Conservation (phyloP, 2,329 filamentous ascomycete genomes). For the Fusarium pseudocircinatum region DNA sequence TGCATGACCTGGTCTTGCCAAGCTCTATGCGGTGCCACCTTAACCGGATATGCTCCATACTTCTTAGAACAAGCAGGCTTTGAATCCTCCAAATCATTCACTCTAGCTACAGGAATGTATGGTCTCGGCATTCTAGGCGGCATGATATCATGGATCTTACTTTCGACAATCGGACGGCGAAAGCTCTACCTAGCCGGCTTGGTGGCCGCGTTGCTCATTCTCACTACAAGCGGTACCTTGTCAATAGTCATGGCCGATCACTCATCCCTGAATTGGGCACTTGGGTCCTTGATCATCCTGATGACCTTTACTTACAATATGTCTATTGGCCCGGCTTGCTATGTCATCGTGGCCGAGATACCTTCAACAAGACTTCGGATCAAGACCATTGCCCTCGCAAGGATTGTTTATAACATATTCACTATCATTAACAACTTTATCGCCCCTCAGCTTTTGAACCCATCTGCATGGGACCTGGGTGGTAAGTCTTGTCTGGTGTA, state of each 20-base stretch:
- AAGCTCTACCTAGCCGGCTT: constrained; percentile 51
- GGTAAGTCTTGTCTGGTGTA: constrained; percentile 35
- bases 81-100: constrained; percentile 47
- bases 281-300: constrained; percentile 49
- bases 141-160: constrained; percentile 51
- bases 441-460: constrained; percentile 34
- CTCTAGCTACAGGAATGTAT: constrained; percentile 50
- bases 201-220: constrained; percentile 40
- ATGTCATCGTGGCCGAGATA: constrained; percentile 51
- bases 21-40: constrained; percentile 23
- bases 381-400: constrained; percentile 51
- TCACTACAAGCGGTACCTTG: constrained; percentile 52
- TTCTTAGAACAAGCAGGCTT: constrained; percentile 55
- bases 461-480: constrained; percentile 25
- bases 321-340: constrained; percentile 24
- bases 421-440: constrained; percentile 32
- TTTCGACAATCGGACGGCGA: constrained; percentile 50
- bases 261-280: constrained; percentile 44
- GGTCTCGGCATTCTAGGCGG: constrained; percentile 52
- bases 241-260: constrained; percentile 41
- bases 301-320: constrained; percentile 50
- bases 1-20: constrained; percentile 36
- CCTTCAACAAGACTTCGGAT: constrained; percentile 49
- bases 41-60: constrained; percentile 42
- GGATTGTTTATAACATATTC: constrained; percentile 30